Percentiles rank a stretch among this genome's conserved stretches.
These are phyloP conservation scores for Fusarium avenaceum DNA, from an alignment of 2,329 filamentous ascomycete genomes.

Conservation along the genomic window DNA sequence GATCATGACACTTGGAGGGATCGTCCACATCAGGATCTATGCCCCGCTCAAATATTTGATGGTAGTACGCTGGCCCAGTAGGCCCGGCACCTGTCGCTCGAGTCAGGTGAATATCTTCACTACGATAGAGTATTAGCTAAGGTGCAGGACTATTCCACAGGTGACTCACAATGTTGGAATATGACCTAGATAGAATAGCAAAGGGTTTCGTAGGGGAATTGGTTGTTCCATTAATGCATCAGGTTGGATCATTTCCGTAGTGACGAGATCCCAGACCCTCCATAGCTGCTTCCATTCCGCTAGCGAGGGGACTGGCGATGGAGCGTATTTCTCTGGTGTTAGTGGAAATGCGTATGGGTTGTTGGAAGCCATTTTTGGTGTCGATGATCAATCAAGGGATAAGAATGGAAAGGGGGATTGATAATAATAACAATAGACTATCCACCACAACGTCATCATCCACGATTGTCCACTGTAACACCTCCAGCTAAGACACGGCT, in stretches of 20 bases:
- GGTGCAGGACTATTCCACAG: fast-evolving
- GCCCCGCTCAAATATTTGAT: slow-evolving; percentile 22
- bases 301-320: slow-evolving; percentile 24
- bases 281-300: slow-evolving; percentile 37
- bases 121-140: not conserved
- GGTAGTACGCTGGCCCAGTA: slow-evolving; percentile 17
- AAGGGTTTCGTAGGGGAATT: slow-evolving; percentile 31
- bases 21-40: slow-evolving; percentile 31
- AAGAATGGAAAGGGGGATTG: fast-evolving
- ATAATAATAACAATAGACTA: not conserved
- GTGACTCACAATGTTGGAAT: slow-evolving; percentile 34
- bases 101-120: slow-evolving; percentile 29
- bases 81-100: slow-evolving; percentile 10
- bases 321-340: slow-evolving; percentile 21
- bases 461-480: not conserved
- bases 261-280: slow-evolving; percentile 35
- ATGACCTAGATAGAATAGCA: slow-evolving; percentile 32
- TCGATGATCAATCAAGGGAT: fast-evolving
- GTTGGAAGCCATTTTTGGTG: not conserved
- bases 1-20: slow-evolving; percentile 30
- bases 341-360: slow-evolving; percentile 26
- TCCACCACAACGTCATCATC: not conserved
- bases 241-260: slow-evolving; percentile 19
- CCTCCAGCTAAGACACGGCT: slow-evolving; percentile 4
- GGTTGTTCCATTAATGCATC: slow-evolving; percentile 33